Percentiles rank a stretch among this genome's conserved stretches.
Evolutionary conservation across 2,329 filamentous ascomycete genomes (phyloP).

Genomic region (Scedosporium aurantiacum): DNA sequence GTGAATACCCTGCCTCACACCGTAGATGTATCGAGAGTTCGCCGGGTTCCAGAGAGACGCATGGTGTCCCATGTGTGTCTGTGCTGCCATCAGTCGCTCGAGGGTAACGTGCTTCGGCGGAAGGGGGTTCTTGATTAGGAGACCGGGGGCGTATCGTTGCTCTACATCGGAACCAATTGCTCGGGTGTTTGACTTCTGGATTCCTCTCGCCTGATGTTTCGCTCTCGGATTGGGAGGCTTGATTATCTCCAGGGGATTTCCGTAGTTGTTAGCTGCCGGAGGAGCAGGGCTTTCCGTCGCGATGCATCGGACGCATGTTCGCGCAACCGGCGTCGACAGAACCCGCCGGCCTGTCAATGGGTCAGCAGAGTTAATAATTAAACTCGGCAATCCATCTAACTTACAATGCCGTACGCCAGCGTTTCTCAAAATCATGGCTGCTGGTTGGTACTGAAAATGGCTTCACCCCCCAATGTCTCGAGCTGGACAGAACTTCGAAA

Average conservation of each 20-base stretch:
- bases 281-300: constrained; percentile 16
- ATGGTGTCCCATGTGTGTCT: constrained; percentile 82
- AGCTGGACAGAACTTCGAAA: background rate
- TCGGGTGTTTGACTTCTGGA: constrained; percentile 27
- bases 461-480: background rate
- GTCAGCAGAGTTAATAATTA: constrained; percentile 8
- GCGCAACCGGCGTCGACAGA: constrained; percentile 33
- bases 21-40: constrained; percentile 90
- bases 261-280: constrained; percentile 22
- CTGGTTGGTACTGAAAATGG: constrained; percentile 10
- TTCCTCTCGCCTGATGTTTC: background rate
- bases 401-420: constrained; percentile 43
- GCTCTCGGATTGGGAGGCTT: background rate
- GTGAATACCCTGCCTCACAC: constrained; percentile 77
- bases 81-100: constrained; percentile 78
- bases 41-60: constrained; percentile 89
- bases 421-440: constrained; percentile 46
- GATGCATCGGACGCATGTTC: constrained; percentile 27
- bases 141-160: constrained; percentile 52
- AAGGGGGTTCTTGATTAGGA: constrained; percentile 62
- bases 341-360: constrained; percentile 37
- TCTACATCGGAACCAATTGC: constrained; percentile 37
- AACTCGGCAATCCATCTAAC: constrained; percentile 10
- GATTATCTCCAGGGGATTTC: constrained; percentile 21
- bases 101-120: constrained; percentile 71